Percentiles rank a stretch among this genome's conserved stretches.
Conservation (phyloP, 139 green algal species). For the Closterium sp. region DNA sequence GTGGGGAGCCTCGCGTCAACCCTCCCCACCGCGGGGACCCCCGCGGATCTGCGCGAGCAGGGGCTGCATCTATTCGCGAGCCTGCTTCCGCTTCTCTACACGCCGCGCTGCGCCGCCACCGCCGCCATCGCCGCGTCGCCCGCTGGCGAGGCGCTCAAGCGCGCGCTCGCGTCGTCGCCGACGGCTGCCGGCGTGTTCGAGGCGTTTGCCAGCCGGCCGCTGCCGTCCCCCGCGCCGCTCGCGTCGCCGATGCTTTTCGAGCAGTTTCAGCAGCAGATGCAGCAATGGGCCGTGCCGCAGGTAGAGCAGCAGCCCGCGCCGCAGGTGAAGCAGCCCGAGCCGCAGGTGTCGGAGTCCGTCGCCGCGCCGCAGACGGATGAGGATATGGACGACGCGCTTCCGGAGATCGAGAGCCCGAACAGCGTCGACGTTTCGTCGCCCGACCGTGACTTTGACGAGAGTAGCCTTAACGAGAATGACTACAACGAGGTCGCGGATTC, state of each 20-base stretch:
- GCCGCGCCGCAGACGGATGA: background rate
- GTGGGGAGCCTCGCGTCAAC: too few relatives aligned
- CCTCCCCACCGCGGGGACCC: background rate
- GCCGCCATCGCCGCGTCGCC: background rate
- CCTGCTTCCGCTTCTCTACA: background rate
- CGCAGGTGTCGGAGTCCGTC: background rate
- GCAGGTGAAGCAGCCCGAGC: slow-evolving; percentile 1
- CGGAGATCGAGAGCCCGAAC: background rate
- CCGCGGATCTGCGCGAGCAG: background rate
- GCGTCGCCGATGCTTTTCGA: background rate
- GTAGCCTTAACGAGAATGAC: background rate
- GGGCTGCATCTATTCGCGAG: background rate
- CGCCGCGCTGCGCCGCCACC: background rate
- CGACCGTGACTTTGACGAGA: background rate
- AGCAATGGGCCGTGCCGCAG: background rate
- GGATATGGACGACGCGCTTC: background rate
- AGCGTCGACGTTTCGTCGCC: background rate
- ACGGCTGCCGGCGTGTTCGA: background rate
- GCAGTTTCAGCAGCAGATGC: background rate
- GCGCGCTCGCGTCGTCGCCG: background rate
- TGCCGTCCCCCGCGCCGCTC: background rate
- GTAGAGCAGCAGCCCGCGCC: background rate
- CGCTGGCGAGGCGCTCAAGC: background rate
- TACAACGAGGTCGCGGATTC: too few relatives aligned
- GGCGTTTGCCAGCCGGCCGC: background rate